Base-by-base conservation (phyloP, 345 rosid species). In the Salix brachista region DNA sequence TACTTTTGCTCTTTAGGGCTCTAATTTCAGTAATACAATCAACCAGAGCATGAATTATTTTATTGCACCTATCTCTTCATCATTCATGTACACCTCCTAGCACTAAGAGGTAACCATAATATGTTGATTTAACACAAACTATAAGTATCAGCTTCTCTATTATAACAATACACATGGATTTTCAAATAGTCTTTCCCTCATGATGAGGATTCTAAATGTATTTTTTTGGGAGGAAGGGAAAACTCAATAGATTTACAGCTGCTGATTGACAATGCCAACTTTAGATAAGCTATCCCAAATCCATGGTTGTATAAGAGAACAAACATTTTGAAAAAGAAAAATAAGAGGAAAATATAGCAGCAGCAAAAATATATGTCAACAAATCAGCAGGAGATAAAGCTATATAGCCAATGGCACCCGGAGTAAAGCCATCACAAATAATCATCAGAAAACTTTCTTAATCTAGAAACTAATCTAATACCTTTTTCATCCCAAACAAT, bases 401-500 rank as follows among this genome's bases (percentile, higher is more conserved):
- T 9, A 74, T 9, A 74, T 4, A 54, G 10, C 42, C 36, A 8
- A 52, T n/a, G 72, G 60, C 30, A 44, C 8, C 56, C 25, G 26
- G 34, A 13, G 11, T 5, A 4, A 28, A 42, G 18, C 28, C n/a
- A n/a, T 23, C 23, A 34, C 23, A 34, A 68, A 41, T 28, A 70
- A 56, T 6, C 36, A 78, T 26, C 69, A 50, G 56, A 77, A 67
- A 69, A 36, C 39, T 67, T 61, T 26, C 32, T 58, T 37, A n/a
- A 58, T 65, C 65, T 42, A 32, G 42, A 42, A 69, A 56, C 36
- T 71, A 16, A 23, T 42, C 18, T 61, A 42, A 16, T 86, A 95
- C 99, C 99, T 93, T 91, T 96, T 75, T 90, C 83, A 79, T 93
- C 91, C 97, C 98, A 96, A 82, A 82, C 74, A 69, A 87, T 91